These are phyloP conservation scores for Boehmeria nivea DNA, from an alignment of 306 rosid genomes.

Conservation along the genomic window DNA sequence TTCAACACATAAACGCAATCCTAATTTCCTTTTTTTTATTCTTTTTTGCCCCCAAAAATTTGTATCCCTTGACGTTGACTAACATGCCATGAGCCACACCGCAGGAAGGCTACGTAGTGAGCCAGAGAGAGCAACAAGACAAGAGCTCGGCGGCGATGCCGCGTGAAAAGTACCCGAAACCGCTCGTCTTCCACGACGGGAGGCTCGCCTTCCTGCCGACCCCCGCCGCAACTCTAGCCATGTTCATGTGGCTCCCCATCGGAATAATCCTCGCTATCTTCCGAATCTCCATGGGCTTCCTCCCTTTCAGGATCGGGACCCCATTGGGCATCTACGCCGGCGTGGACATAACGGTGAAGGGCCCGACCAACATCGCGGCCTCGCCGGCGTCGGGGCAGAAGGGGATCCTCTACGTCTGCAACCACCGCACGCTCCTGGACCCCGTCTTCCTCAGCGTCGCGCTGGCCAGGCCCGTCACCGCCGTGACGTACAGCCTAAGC, in stretches of 20 bases:
- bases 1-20: not conserved
- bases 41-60: too few species aligned
- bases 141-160: conserved; percentile 23
- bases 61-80: too few species aligned
- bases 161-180: conserved; percentile 66
- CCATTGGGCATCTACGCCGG: conserved; percentile 44
- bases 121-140: conserved; percentile 30
- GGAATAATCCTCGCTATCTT: conserved; percentile 55
- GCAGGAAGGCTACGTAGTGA: conserved; percentile 71
- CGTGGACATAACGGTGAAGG: conserved; percentile 28
- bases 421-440: conserved; percentile 69
- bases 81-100: not conserved
- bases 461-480: conserved; percentile 49
- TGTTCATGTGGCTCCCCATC: conserved; percentile 81
- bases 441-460: conserved; percentile 59
- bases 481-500: conserved; percentile 75
- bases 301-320: conserved; percentile 47
- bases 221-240: conserved; percentile 54
- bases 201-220: conserved; percentile 88
- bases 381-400: conserved; percentile 11
- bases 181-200: conserved; percentile 85
- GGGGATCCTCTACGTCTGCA: conserved; percentile 69
- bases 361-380: conserved; percentile 15
- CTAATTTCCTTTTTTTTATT: not conserved
- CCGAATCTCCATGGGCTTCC: conserved; percentile 56